Evolutionary conservation across 176 grass and related monocot genomes (phyloP).

Genomic region (Paspalum notatum): DNA sequence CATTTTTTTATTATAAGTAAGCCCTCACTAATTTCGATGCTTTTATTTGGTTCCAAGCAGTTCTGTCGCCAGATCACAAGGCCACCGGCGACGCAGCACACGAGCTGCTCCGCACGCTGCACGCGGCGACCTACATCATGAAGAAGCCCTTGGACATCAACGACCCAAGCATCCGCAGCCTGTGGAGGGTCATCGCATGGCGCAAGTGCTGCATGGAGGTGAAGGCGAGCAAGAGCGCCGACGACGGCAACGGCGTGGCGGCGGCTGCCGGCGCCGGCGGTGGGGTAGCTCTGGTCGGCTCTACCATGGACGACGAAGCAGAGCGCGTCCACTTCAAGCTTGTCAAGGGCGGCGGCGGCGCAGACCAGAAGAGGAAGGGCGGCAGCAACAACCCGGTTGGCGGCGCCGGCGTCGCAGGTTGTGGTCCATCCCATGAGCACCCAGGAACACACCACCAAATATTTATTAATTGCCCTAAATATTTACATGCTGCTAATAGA

Average conservation of each 20-base stretch:
- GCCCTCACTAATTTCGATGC: too few relatives aligned
- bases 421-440: background rate
- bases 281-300: background rate
- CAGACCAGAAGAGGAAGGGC: background rate
- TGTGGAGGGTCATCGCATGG: constrained; percentile 16
- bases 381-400: background rate
- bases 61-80: background rate
- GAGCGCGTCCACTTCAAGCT: constrained; percentile 22
- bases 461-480: too few relatives aligned
- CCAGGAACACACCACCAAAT: too few relatives aligned
- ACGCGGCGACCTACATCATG: background rate
- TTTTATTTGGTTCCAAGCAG: background rate
- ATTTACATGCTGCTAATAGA: too few relatives aligned
- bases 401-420: background rate
- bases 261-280: background rate
- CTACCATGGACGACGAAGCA: background rate
- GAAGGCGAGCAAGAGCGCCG: background rate
- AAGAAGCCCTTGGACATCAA: background rate
- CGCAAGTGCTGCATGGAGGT: background rate
- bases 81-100: background rate
- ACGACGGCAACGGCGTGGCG: background rate
- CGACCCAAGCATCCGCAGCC: background rate
- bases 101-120: background rate
- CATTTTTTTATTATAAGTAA: too few relatives aligned
- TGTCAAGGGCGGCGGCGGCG: background rate